A percentile compares a stretch with the other conserved stretches of the same genome.
These are phyloP conservation scores for Deinandra increscens DNA, from an alignment of 129 eudicot genomes.

Conservation along the genomic window DNA sequence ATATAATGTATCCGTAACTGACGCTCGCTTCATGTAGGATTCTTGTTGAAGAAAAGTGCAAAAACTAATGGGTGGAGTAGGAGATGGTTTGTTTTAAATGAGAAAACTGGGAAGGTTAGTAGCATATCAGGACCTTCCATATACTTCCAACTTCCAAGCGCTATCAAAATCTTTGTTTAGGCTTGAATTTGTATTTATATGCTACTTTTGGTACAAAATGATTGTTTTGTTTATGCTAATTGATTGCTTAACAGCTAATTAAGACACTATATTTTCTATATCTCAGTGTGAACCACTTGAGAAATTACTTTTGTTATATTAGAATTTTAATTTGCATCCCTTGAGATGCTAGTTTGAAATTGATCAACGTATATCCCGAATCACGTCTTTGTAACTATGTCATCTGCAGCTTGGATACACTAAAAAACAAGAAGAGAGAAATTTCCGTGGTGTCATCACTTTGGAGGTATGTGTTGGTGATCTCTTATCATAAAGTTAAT, in stretches of 20 bases:
- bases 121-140: conserved; percentile 13
- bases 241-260: neutral
- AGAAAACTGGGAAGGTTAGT: conserved; percentile 95
- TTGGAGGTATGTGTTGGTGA: conserved; percentile 61
- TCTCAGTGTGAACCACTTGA: conserved; percentile 6
- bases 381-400: conserved; percentile 5
- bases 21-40: conserved; percentile 49
- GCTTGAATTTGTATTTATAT: neutral
- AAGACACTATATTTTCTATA: conserved; percentile 9
- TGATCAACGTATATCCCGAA: neutral
- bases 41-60: conserved; percentile 80
- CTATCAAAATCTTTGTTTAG: neutral
- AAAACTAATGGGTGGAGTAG: conserved; percentile 91
- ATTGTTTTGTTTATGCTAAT: conserved; percentile 2
- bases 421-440: conserved; percentile 90
- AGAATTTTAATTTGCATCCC: neutral
- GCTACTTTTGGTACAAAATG: neutral
- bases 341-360: too few species aligned
- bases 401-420: conserved; percentile 97
- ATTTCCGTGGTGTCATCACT: conserved; percentile 95
- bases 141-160: neutral
- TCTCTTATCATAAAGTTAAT: conserved; percentile 2
- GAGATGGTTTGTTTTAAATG: conserved; percentile 96
- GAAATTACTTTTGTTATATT: neutral
- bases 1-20: conserved; percentile 6